phyloP scores from a whole-genome alignment of 768 basidiomycete genomes.

The Boletus vermiculosoides region DNA sequence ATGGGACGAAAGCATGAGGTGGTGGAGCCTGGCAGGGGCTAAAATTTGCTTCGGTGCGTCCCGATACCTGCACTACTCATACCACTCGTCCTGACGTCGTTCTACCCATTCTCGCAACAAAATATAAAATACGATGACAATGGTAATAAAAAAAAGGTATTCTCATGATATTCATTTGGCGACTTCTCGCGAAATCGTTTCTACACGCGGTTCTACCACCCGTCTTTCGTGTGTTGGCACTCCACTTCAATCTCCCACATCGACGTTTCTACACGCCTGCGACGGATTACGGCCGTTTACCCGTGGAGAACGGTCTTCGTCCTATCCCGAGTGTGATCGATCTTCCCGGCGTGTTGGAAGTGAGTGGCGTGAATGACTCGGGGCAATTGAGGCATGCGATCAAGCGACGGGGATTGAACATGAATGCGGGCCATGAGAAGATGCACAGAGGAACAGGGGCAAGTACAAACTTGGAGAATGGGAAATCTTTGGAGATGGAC shows the following conservation, averaged over 20 bases:
- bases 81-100: neutral
- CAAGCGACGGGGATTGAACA: slow-evolving; percentile 25
- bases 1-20: slow-evolving; percentile 34
- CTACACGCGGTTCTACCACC: slow-evolving; percentile 79
- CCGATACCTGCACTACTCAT: neutral
- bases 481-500: slow-evolving; percentile 28
- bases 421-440: slow-evolving; percentile 1
- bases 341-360: slow-evolving; percentile 48
- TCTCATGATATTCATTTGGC: slow-evolving; percentile 80
- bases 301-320: slow-evolving; percentile 56
- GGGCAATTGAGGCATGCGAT: slow-evolving; percentile 35
- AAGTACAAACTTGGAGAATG: slow-evolving; percentile 26
- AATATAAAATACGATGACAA: neutral
- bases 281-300: slow-evolving; percentile 78
- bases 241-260: slow-evolving; percentile 69
- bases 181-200: slow-evolving; percentile 76
- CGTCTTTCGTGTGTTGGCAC: slow-evolving; percentile 72
- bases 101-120: neutral
- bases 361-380: slow-evolving; percentile 38
- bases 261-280: slow-evolving; percentile 89
- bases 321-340: slow-evolving; percentile 88
- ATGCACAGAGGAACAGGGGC: slow-evolving; percentile 26
- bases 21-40: slow-evolving; percentile 37
- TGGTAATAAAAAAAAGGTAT: slow-evolving; percentile 50
- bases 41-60: slow-evolving; percentile 44